Percentiles rank a stretch among this genome's conserved stretches.
Evolutionary conservation across 805 yeast species (phyloP).

Genomic region (Wickerhamiella galacta): DNA sequence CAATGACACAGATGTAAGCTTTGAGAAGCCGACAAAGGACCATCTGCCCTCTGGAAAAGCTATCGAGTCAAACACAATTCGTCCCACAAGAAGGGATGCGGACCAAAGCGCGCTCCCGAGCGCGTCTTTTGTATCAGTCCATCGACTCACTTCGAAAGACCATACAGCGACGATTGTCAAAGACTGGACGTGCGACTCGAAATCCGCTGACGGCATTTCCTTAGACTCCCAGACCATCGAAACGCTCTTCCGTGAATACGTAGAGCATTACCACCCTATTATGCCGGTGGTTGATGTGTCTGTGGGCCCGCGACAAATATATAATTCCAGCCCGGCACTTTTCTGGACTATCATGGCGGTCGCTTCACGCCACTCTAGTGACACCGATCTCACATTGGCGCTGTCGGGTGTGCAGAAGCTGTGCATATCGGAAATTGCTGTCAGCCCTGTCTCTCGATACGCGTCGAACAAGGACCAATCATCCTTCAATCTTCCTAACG

Average conservation of each 20-base stretch:
- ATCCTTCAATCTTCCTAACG: constrained; percentile 72
- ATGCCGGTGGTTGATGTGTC: constrained; percentile 74
- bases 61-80: too few relatives aligned
- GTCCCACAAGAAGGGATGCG: constrained; percentile 1
- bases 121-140: too few relatives aligned
- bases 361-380: constrained; percentile 48
- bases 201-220: constrained; percentile 51
- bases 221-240: constrained; percentile 45
- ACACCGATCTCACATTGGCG: constrained; percentile 33
- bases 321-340: constrained; percentile 65
- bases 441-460: constrained; percentile 76
- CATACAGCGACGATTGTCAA: too few relatives aligned
- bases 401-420: constrained; percentile 58
- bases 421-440: constrained; percentile 71
- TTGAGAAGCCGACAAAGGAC: constrained; percentile 4
- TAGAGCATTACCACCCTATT: constrained; percentile 62
- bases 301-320: constrained; percentile 69
- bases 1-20: too few relatives aligned
- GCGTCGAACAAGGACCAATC: constrained; percentile 32
- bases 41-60: constrained; percentile 1
- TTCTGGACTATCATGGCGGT: constrained; percentile 90
- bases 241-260: constrained; percentile 51
- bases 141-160: too few relatives aligned
- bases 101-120: too few relatives aligned
- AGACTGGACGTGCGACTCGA: constrained; percentile 37